Evolutionary conservation across 2,329 filamentous ascomycete species (phyloP).

Genomic region (Hymenoscyphus scutula): DNA sequence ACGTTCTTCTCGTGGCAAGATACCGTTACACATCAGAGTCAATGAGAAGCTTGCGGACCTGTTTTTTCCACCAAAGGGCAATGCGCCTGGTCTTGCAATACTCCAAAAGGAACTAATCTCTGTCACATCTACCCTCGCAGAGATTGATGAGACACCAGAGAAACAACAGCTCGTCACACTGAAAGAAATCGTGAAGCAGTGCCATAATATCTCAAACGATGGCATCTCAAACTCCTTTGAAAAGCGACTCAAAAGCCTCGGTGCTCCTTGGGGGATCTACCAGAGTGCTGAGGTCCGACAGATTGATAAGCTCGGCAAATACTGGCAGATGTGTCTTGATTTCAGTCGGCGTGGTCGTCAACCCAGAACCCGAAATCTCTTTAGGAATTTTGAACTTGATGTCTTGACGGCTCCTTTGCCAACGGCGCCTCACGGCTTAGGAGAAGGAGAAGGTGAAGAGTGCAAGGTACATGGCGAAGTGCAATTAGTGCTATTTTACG

Average conservation of each 20-base stretch:
- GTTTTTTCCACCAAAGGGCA: not conserved
- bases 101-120: not conserved
- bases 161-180: not conserved
- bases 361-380: not conserved
- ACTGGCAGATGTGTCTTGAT: conserved; percentile 16
- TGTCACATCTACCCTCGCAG: not conserved
- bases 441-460: no score
- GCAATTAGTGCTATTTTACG: conserved; percentile 39
- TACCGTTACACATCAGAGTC: not conserved
- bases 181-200: conserved; percentile 9
- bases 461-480: conserved; percentile 48
- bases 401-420: not conserved
- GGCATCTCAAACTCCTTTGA: conserved; percentile 7
- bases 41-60: not conserved
- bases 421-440: conserved; percentile 7
- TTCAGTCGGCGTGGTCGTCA: conserved; percentile 15
- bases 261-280: not conserved
- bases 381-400: conserved; percentile 11
- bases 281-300: conserved; percentile 8
- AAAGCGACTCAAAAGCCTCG: not conserved
- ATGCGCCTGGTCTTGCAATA: not conserved
- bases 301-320: conserved; percentile 21
- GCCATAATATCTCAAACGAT: conserved; percentile 8
- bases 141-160: not conserved
- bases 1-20: no score